Base-by-base conservation (phyloP, 2,329 filamentous ascomycete genomes). In the Penicillium italicum region DNA sequence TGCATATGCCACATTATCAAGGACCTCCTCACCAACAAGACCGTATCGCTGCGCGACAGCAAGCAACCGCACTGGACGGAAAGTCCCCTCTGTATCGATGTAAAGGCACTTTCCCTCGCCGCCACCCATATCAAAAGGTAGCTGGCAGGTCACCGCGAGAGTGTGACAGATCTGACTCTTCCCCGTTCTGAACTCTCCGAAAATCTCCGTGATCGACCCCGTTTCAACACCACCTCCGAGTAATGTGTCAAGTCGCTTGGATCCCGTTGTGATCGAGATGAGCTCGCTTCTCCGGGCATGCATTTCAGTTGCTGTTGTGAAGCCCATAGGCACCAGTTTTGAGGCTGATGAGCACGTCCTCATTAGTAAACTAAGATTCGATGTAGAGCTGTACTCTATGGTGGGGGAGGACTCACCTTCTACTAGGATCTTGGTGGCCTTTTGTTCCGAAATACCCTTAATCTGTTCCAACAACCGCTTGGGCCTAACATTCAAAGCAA, bases 131-230 rank as follows among this genome's bases (percentile, higher is more conserved):
- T 99, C 94, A 71, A 99, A 97, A 1, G 94, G 94, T 41, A 99
- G 75, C 74, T 99, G 94, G 71, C 95, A 99, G 44, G 94, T 99
- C 30, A 99, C 94, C 0, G 95, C 94, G n/a, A 99, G 81, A 0
- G 94, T 99, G 73, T 99, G 95, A 68, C 94, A 99, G 55, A 99
- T 93, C 75, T 99, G 94, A 79, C 91, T 96, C 78, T 99, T 99
- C 74, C 94, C 95, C 0, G 94, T 99, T 66, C 94, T 84, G 71
- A 99, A 99, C 74, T 99, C 94, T 70, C 94, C 94, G 70, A 99
- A 99, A 4, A 99, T 87, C 75, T 99, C 95, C 0, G 95, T 99
- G 51, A 99, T 95, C 9, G 92, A 97, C 42, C 95, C 95, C 0
- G 94, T 99, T 75, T 99, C 95, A 48, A 99, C 84, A 56, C 94